Conservation (phyloP, 1,284 basidiomycete genomes). For the Caloboletus firmus region DNA sequence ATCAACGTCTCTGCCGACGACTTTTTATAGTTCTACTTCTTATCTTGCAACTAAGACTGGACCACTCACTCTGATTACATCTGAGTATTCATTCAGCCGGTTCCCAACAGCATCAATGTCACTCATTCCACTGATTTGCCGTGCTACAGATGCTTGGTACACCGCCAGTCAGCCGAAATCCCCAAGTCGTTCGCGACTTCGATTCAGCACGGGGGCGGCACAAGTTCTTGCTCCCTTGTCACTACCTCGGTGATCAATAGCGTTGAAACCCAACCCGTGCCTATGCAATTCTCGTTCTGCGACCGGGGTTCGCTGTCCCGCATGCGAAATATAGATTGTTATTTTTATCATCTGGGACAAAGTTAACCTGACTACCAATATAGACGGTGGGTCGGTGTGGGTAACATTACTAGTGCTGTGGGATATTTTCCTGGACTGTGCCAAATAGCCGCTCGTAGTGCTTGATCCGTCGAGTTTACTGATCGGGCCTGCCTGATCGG, state of each 20-base stretch:
- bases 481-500: background rate
- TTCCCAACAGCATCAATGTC: slow-evolving; percentile 16
- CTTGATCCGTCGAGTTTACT: background rate
- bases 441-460: slow-evolving; percentile 14
- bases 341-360: slow-evolving; percentile 39
- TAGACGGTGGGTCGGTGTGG: slow-evolving; percentile 41
- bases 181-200: slow-evolving; percentile 39
- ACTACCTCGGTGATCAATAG: background rate
- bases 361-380: slow-evolving; percentile 38
- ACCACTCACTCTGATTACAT: slow-evolving; percentile 22
- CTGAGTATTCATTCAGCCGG: slow-evolving; percentile 16
- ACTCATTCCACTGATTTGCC: slow-evolving; percentile 14
- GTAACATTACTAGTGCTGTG: slow-evolving; percentile 34
- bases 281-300: background rate
- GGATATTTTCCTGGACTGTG: slow-evolving; percentile 20
- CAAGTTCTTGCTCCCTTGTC: slow-evolving; percentile 11
- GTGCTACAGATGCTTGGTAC: slow-evolving; percentile 18
- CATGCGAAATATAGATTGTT: slow-evolving; percentile 21
- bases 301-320: background rate
- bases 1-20: background rate
- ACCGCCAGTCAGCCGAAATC: slow-evolving; percentile 19
- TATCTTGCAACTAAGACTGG: slow-evolving; percentile 23
- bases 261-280: background rate
- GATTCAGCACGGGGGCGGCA: slow-evolving; percentile 38
- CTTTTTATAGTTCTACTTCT: slow-evolving; percentile 7